A percentile compares a stretch with the other conserved stretches of the same genome.
These are phyloP conservation scores for Hyaloscypha hepaticicola DNA, from an alignment of 495 filamentous ascomycete genomes.

Conservation along the genomic window DNA sequence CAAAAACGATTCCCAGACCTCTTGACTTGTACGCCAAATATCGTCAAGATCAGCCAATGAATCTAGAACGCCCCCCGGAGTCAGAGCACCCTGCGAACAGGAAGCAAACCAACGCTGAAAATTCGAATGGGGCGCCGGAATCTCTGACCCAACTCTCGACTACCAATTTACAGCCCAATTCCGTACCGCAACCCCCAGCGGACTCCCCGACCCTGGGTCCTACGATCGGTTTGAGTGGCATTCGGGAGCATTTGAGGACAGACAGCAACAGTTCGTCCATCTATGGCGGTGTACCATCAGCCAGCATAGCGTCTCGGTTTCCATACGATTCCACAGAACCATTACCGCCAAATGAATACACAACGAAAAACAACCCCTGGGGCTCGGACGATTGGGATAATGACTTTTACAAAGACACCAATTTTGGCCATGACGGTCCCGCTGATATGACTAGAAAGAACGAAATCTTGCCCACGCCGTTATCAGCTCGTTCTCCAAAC, in stretches of 20 bases:
- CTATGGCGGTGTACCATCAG: slow-evolving; percentile 51
- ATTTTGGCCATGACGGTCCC: slow-evolving; percentile 9
- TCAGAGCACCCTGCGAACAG: slow-evolving; percentile 37
- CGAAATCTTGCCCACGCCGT: slow-evolving; percentile 24
- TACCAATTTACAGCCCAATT: background rate
- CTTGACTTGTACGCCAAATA: slow-evolving; percentile 38
- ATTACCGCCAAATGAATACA: slow-evolving; percentile 30
- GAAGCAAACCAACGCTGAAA: slow-evolving; percentile 30
- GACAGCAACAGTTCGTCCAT: slow-evolving; percentile 81
- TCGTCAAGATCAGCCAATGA: slow-evolving; percentile 39
- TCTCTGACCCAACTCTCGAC: background rate
- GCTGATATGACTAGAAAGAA: background rate
- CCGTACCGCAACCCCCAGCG: slow-evolving; percentile 2
- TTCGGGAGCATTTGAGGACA: slow-evolving; percentile 81
- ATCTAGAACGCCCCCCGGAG: slow-evolving; percentile 30
- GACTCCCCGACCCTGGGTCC: slow-evolving; percentile 86
- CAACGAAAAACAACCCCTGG: slow-evolving; percentile 51
- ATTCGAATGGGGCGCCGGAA: background rate
- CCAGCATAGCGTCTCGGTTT: slow-evolving; percentile 42
- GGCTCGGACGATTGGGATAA: slow-evolving; percentile 50
- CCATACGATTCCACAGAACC: slow-evolving; percentile 32
- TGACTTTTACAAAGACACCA: slow-evolving; percentile 20
- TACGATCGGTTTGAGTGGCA: slow-evolving; percentile 65
- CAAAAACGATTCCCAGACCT: slow-evolving; percentile 28
- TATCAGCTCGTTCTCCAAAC: slow-evolving; percentile 36